These are phyloP conservation scores for Rosa multiflora DNA, from an alignment of 306 rosid species.

Conservation along the genomic window DNA sequence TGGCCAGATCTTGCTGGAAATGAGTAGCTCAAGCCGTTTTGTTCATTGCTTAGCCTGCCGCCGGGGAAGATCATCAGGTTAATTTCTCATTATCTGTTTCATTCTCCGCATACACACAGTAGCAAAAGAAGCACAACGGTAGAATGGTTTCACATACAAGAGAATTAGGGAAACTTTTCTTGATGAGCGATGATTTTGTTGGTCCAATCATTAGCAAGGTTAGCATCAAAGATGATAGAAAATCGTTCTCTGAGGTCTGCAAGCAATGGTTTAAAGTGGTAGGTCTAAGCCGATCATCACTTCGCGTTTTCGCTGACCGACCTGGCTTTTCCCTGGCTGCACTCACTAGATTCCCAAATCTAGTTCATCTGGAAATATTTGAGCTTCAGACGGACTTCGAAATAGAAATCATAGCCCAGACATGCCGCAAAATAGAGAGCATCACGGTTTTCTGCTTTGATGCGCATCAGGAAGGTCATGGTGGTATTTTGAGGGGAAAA, in stretches of 20 bases:
- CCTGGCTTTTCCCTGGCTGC: background rate
- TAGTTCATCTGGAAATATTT: background rate
- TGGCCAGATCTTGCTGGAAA: too few relatives aligned
- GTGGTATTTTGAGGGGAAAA: background rate
- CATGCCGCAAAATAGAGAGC: background rate
- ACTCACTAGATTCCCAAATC: background rate
- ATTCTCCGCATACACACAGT: too few relatives aligned
- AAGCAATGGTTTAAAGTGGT: slow-evolving; percentile 23
- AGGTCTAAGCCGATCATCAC: slow-evolving; percentile 18
- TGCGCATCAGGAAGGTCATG: background rate
- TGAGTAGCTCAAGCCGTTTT: too few relatives aligned
- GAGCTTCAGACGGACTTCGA: background rate
- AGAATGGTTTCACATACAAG: background rate
- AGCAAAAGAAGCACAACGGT: too few relatives aligned
- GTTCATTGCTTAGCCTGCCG: too few relatives aligned
- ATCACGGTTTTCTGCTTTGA: background rate
- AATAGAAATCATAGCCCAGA: background rate
- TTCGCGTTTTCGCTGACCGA: background rate
- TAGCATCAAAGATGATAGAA: slow-evolving; percentile 10
- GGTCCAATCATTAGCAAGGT: slow-evolving; percentile 17
- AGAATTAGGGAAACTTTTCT: background rate
- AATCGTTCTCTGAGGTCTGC: slow-evolving; percentile 24
- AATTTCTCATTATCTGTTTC: too few relatives aligned
- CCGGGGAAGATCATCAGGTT: too few relatives aligned
- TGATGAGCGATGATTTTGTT: slow-evolving; percentile 19